Evolutionary conservation across 164 flowering plant species (phyloP).

Genomic region (Vitis labrusca): DNA sequence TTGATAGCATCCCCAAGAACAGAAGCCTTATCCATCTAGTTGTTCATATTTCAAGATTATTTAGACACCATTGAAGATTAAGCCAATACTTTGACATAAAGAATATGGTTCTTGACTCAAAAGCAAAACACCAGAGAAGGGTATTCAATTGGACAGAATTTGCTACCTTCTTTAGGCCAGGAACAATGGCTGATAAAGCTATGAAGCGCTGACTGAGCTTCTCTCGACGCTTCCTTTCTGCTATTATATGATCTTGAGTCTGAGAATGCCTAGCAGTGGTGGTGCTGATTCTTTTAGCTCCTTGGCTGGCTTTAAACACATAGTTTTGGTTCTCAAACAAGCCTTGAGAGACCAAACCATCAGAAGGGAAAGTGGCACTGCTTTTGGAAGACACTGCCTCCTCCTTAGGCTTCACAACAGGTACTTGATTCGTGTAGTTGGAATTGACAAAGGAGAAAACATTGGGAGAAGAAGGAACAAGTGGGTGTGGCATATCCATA

Average conservation of each 20-base stretch:
- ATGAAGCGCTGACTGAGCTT: constrained; percentile 76
- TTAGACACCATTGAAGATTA: not conserved
- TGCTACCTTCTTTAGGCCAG: constrained; percentile 78
- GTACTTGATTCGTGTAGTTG: constrained; percentile 23
- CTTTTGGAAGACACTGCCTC: constrained; percentile 29
- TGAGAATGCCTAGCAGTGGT: constrained; percentile 25
- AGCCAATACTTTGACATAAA: no score
- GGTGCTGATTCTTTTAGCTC: constrained; percentile 28
- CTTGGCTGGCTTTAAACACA: constrained; percentile 35
- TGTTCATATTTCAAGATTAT: not conserved
- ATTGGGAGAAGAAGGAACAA: constrained; percentile 25
- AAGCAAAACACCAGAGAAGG: not conserved
- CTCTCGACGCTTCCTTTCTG: constrained; percentile 79
- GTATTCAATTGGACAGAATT: not conserved
- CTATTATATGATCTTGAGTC: constrained; percentile 63
- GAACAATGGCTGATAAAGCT: constrained; percentile 71
- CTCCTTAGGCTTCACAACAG: constrained; percentile 45
- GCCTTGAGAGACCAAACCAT: constrained; percentile 30
- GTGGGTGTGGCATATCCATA: constrained; percentile 25
- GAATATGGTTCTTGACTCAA: not conserved
- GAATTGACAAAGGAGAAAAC: constrained; percentile 29
- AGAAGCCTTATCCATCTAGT: constrained; percentile 92
- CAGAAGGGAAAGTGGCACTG: constrained; percentile 22
- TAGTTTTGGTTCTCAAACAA: constrained; percentile 32
- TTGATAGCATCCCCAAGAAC: constrained; percentile 87